Percentiles rank a stretch among this genome's conserved stretches.
These are phyloP conservation scores for Scleroderma bovista DNA, from an alignment of 768 basidiomycete species.

Conservation along the genomic window DNA sequence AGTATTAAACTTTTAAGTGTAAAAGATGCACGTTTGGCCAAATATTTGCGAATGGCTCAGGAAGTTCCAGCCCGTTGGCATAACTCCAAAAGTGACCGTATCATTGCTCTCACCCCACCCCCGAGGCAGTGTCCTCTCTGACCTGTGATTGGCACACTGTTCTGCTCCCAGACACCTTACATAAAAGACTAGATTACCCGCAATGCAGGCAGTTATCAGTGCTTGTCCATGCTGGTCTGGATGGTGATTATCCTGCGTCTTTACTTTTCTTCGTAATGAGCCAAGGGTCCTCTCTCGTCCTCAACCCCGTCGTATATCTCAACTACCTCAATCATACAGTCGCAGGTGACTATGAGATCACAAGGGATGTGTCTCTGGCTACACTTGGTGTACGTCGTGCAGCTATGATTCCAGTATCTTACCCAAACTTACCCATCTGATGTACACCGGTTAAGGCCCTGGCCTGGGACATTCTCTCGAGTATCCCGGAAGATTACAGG, in stretches of 20 bases:
- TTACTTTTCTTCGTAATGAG: background rate
- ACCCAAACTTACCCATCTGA: slow-evolving; percentile 2
- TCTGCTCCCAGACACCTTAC: no score
- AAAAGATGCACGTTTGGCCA: no score
- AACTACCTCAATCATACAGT: background rate
- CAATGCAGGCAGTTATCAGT: background rate
- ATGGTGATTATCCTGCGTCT: background rate
- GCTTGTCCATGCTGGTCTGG: no score
- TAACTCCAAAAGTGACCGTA: no score
- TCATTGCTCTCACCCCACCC: no score
- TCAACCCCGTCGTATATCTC: background rate
- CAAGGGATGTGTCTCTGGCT: background rate
- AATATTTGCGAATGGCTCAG: no score
- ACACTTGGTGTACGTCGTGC: background rate
- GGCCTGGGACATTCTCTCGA: slow-evolving; percentile 23
- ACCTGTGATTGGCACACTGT: no score
- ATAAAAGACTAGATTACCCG: no score
- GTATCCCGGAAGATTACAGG: slow-evolving; percentile 15
- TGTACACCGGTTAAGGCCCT: slow-evolving; percentile 12
- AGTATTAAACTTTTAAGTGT: no score
- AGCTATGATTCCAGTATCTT: background rate
- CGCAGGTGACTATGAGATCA: background rate
- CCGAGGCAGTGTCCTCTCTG: no score
- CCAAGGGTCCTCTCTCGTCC: background rate
- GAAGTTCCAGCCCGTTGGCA: no score